phyloP scores from a whole-genome alignment of 2,329 filamentous ascomycete genomes.

The Teratosphaeriaceae sp. region DNA sequence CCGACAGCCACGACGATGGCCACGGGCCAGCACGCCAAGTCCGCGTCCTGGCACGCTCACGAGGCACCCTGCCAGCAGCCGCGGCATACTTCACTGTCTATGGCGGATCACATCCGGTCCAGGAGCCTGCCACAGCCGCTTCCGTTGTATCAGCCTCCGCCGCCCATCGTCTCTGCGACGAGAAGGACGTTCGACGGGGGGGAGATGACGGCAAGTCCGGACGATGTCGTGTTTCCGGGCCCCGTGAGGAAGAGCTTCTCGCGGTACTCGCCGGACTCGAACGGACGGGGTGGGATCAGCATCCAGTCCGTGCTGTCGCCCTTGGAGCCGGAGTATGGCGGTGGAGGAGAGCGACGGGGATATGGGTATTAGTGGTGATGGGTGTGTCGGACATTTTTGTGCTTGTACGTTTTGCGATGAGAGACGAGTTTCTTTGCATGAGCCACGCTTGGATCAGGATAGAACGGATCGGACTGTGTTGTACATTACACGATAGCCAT shows the following conservation, averaged over 20 bases:
- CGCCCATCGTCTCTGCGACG: slow-evolving; percentile 13
- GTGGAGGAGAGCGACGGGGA: neutral
- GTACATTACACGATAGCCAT: neutral
- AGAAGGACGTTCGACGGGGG: slow-evolving; percentile 13
- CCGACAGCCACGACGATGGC: neutral
- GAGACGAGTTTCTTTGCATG: slow-evolving; percentile 1
- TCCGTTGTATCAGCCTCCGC: slow-evolving; percentile 30
- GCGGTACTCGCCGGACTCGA: slow-evolving; percentile 20
- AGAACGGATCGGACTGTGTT: neutral
- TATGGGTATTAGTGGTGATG: neutral
- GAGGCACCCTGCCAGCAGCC: no score
- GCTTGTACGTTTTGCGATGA: slow-evolving; percentile 1
- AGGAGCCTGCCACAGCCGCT: slow-evolving; percentile 27
- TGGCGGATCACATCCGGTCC: slow-evolving; percentile 22
- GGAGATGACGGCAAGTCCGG: slow-evolving; percentile 13
- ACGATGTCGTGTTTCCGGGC: slow-evolving; percentile 8
- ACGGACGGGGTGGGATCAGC: slow-evolving; percentile 25
- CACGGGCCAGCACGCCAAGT: slow-evolving; percentile 10
- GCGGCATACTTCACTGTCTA: slow-evolving; percentile 11
- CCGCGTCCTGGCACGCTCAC: slow-evolving; percentile 21
- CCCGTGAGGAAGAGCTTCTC: slow-evolving; percentile 3
- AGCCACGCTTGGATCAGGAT: neutral
- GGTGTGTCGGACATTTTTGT: no score
- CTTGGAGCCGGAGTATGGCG: slow-evolving; percentile 4
- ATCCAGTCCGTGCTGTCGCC: slow-evolving; percentile 27